Evolutionary conservation across 768 basidiomycete genomes (phyloP).

Genomic region (Suillus luteus): DNA sequence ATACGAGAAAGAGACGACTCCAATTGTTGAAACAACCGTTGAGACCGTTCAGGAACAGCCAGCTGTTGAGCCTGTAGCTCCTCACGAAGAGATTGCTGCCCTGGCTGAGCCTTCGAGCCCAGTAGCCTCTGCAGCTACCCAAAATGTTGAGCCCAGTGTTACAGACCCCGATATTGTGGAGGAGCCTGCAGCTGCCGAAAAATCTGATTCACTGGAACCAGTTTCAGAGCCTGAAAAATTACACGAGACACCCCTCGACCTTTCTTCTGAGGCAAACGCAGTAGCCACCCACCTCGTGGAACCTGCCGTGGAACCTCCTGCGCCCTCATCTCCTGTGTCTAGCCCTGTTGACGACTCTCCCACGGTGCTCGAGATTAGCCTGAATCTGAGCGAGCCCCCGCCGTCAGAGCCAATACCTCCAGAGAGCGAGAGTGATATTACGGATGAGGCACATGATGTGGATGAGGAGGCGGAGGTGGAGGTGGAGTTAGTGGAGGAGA

Average conservation of each 20-base stretch:
- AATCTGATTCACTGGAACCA: slow-evolving; percentile 7
- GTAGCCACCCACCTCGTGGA: slow-evolving; percentile 8
- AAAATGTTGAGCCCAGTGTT: background rate
- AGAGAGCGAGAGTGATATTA: slow-evolving; percentile 38
- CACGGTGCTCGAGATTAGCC: slow-evolving; percentile 12
- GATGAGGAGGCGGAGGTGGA: slow-evolving; percentile 21
- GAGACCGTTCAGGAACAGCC: slow-evolving; percentile 4
- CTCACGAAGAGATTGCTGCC: background rate
- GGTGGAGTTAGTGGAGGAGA: slow-evolving; percentile 18
- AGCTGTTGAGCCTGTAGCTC: background rate
- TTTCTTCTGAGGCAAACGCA: slow-evolving; percentile 15
- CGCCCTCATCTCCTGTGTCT: slow-evolving; percentile 5
- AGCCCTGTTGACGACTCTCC: background rate
- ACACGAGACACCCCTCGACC: slow-evolving; percentile 11
- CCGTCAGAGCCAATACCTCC: slow-evolving; percentile 35
- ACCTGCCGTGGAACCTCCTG: slow-evolving; percentile 6
- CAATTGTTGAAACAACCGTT: background rate
- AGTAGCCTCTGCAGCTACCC: background rate
- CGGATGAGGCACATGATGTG: slow-evolving; percentile 30
- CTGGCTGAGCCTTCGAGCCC: background rate
- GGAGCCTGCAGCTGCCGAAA: slow-evolving; percentile 18
- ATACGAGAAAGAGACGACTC: slow-evolving; percentile 3
- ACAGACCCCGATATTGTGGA: slow-evolving; percentile 8
- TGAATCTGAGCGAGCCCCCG: slow-evolving; percentile 33
- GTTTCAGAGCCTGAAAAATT: slow-evolving; percentile 8